Evolutionary conservation across 129 eudicot species (phyloP).

Genomic region (Ambrosia artemisiifolia): DNA sequence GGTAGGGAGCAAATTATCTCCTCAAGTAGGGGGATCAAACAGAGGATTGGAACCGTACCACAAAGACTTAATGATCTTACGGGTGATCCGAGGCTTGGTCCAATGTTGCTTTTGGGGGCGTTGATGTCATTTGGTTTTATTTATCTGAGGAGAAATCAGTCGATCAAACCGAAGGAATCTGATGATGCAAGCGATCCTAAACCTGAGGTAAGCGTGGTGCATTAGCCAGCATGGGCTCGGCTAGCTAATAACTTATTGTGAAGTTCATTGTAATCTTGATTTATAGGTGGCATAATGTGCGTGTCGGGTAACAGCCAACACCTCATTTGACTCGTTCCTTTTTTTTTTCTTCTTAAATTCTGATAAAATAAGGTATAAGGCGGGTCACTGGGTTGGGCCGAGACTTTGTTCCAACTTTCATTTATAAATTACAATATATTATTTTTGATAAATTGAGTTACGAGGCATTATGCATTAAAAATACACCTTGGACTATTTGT

Average conservation of each 20-base stretch:
- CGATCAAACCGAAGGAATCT: constrained; percentile 32
- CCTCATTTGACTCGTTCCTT: no score
- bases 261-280: constrained; percentile 2
- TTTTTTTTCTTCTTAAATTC: no score
- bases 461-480: neutral
- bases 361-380: neutral
- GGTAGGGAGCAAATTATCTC: constrained; percentile 50
- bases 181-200: constrained; percentile 32
- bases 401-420: no score
- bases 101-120: constrained; percentile 79
- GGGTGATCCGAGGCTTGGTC: constrained; percentile 86
- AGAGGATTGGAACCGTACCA: constrained; percentile 34
- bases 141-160: constrained; percentile 65
- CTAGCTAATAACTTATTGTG: neutral
- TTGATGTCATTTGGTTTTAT: constrained; percentile 68
- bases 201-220: constrained; percentile 30
- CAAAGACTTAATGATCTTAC: constrained; percentile 30
- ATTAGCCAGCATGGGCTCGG: neutral
- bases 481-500: neutral
- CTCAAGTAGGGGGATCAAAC: constrained; percentile 50
- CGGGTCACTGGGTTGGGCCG: no score
- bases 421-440: neutral
- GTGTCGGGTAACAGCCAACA: no score
- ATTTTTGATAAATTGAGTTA: neutral
- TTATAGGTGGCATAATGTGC: neutral